phyloP scores from a whole-genome alignment of 2,329 filamentous ascomycete genomes.

The Cladosporium sphaerospermum region DNA sequence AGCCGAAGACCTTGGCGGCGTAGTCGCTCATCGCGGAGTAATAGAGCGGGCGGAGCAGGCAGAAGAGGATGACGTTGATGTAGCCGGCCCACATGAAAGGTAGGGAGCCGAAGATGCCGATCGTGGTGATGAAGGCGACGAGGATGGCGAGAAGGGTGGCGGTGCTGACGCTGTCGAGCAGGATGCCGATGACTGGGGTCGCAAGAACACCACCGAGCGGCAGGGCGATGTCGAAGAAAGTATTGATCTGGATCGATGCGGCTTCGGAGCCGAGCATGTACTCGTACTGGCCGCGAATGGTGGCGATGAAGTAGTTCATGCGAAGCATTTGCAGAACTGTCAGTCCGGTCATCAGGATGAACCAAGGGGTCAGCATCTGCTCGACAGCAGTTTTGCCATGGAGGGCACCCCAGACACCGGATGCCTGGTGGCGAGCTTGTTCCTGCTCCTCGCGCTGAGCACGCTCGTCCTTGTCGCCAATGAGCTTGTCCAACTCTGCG shows the following conservation, averaged over 20 bases:
- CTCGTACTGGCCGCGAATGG: constrained; percentile 72
- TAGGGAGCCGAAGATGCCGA: constrained; percentile 72
- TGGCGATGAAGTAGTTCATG: constrained; percentile 91
- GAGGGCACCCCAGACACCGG: constrained; percentile 78
- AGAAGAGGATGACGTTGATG: constrained; percentile 68
- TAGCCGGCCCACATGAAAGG: constrained; percentile 68
- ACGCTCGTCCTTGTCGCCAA: constrained; percentile 60
- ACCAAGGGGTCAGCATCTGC: constrained; percentile 78
- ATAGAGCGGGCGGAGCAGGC: constrained; percentile 79
- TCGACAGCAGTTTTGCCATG: constrained; percentile 63
- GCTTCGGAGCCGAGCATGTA: constrained; percentile 61
- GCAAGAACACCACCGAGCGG: constrained; percentile 73
- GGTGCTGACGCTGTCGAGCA: constrained; percentile 73
- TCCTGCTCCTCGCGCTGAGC: constrained; percentile 47
- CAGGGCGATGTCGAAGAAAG: constrained; percentile 76
- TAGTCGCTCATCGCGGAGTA: constrained; percentile 83
- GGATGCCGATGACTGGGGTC: constrained; percentile 76
- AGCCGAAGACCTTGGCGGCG: constrained; percentile 87
- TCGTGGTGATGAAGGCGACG: constrained; percentile 64
- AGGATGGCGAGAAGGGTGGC: constrained; percentile 62
- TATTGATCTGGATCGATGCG: constrained; percentile 64
- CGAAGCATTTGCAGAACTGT: constrained; percentile 45
- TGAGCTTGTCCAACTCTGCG: constrained; percentile 66
- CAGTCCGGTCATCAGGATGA: constrained; percentile 73
- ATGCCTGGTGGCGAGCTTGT: constrained; percentile 15